These are phyloP conservation scores for Euptelea pleiosperma DNA, from an alignment of 164 flowering plant species.

Conservation along the genomic window DNA sequence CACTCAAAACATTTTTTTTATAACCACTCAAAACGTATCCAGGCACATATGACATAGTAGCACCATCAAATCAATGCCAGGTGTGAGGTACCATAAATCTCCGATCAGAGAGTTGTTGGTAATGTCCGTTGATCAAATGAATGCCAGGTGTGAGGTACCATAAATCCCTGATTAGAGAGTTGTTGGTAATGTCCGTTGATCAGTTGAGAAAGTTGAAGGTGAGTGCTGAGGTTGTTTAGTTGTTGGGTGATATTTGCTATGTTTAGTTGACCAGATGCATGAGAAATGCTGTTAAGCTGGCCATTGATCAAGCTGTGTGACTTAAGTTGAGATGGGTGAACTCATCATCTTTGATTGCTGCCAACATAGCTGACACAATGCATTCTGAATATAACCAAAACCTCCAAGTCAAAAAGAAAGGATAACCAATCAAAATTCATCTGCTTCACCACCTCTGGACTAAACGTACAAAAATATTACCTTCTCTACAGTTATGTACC, in stretches of 20 bases:
- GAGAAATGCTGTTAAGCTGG: slow-evolving; percentile 87
- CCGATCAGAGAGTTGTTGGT: slow-evolving; percentile 62
- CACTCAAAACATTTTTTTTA: too few relatives aligned
- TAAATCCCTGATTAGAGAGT: too few relatives aligned
- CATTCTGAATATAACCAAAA: slow-evolving; percentile 93
- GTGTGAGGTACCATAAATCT: slow-evolving; percentile 73
- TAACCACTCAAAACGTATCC: too few relatives aligned
- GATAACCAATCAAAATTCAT: slow-evolving; percentile 24
- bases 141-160: too few relatives aligned
- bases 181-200: slow-evolving; percentile 91
- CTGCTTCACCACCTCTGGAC: slow-evolving; percentile 12
- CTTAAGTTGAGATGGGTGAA: slow-evolving; percentile 74
- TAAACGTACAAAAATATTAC: slow-evolving; percentile 37
- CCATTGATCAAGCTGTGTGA: slow-evolving; percentile 85
- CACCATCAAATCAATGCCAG: slow-evolving; percentile 46
- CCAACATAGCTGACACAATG: slow-evolving; percentile 86
- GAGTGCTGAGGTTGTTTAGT: slow-evolving; percentile 88
- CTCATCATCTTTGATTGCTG: slow-evolving; percentile 93
- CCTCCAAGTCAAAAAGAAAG: slow-evolving; percentile 68
- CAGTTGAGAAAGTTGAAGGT: slow-evolving; percentile 95
- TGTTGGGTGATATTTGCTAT: slow-evolving; percentile 58
- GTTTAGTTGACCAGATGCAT: slow-evolving; percentile 67
- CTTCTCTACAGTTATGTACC: slow-evolving; percentile 91
- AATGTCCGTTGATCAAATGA: too few relatives aligned
- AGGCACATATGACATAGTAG: slow-evolving; percentile 22